These are phyloP conservation scores for Jacaranda copaia DNA, from an alignment of 257 asterid species.

Conservation along the genomic window DNA sequence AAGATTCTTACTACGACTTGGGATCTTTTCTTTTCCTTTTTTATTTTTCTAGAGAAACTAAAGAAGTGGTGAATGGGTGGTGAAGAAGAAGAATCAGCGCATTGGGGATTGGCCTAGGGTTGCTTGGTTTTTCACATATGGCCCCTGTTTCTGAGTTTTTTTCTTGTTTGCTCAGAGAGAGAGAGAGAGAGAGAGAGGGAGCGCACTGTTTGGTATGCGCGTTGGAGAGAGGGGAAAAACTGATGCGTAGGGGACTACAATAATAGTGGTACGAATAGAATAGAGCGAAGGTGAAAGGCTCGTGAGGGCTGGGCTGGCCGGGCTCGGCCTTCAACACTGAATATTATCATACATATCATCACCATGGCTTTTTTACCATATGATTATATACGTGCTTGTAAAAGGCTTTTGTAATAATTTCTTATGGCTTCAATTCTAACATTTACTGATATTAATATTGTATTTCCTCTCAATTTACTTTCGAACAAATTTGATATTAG, in stretches of 20 bases:
- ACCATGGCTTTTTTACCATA: not conserved
- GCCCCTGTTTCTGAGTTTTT: conserved; percentile 39
- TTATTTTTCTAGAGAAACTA: not conserved
- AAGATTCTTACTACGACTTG: not conserved
- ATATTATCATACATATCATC: not conserved
- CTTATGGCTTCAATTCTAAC: conserved; percentile 9
- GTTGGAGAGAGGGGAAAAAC: conserved; percentile 11
- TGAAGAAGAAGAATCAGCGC: conserved; percentile 36
- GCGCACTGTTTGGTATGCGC: not conserved
- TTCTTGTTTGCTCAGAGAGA: conserved; percentile 28
- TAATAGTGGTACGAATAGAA: conserved; percentile 38
- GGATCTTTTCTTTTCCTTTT: not conserved
- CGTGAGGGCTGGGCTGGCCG: conserved; percentile 39
- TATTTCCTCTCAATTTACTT: too few relatives aligned
- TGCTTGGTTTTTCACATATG: conserved; percentile 54
- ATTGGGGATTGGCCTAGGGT: conserved; percentile 46
- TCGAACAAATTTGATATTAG: too few relatives aligned
- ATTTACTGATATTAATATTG: too few relatives aligned
- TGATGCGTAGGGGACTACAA: conserved; percentile 41
- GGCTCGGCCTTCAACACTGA: conserved; percentile 48
- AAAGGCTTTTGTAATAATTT: conserved; percentile 9
- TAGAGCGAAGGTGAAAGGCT: conserved; percentile 31
- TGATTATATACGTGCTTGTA: not conserved
- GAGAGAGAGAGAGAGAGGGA: conserved; percentile 26
- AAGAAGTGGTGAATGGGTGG: conserved; percentile 3